Evolutionary conservation across 208 protist species (phyloP).

Genomic region (Cochliopodium minus): DNA sequence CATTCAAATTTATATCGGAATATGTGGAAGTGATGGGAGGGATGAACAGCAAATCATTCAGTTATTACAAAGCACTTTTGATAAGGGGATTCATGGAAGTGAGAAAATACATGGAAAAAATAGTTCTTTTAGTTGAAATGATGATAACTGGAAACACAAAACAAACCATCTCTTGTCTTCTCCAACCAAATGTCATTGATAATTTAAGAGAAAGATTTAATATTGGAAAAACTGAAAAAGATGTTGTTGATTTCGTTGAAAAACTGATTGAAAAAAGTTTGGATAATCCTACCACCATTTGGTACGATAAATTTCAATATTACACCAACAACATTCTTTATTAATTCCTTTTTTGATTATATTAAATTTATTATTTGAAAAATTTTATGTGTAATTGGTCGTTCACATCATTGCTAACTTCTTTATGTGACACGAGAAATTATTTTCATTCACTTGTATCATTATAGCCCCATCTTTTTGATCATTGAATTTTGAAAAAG

Average conservation of each 20-base stretch:
- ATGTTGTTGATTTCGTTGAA: conserved; percentile 54
- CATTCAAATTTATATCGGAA: conserved; percentile 73
- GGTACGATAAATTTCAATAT: conserved; percentile 6
- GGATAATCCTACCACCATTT: conserved; percentile 43
- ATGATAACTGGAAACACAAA: conserved; percentile 59
- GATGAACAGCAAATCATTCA: conserved; percentile 37
- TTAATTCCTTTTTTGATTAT: too few species aligned
- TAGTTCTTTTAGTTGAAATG: conserved; percentile 53
- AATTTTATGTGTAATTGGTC: too few species aligned
- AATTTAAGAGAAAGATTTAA: conserved; percentile 56
- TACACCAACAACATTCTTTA: conserved; percentile 9
- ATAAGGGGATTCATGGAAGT: conserved; percentile 52
- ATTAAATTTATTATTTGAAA: too few species aligned
- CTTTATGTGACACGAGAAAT: too few species aligned
- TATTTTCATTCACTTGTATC: too few species aligned
- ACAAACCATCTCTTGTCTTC: conserved; percentile 56
- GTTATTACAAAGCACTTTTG: conserved; percentile 54
- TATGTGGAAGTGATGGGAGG: conserved; percentile 70
- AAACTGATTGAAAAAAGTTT: conserved; percentile 59
- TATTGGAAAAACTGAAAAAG: conserved; percentile 41
- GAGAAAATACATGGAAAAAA: conserved; percentile 47
- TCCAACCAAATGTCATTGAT: conserved; percentile 26
- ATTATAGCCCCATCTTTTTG: too few species aligned
- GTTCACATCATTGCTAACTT: too few species aligned
- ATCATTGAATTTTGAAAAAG: too few species aligned